phyloP scores from a whole-genome alignment of 768 basidiomycete genomes.

The Lactifluus echinatus region DNA sequence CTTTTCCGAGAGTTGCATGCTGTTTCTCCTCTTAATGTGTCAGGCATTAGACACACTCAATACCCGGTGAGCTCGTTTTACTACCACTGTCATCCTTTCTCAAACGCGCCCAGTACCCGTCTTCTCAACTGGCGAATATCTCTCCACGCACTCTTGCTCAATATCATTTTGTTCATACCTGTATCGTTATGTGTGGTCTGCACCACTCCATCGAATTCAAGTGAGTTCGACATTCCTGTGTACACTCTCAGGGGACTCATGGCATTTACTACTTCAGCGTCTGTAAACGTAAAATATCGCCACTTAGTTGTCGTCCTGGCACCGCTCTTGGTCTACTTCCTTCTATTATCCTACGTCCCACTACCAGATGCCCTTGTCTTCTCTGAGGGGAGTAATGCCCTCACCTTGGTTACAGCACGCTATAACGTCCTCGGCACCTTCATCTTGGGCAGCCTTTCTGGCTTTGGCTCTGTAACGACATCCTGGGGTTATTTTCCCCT shows the following conservation, averaged over 20 bases:
- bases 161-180: slow-evolving; percentile 61
- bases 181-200: slow-evolving; percentile 53
- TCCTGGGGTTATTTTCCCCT: slow-evolving; percentile 53
- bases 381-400: slow-evolving; percentile 31
- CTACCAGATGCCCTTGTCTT: slow-evolving; percentile 43
- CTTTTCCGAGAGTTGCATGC: slow-evolving; percentile 65
- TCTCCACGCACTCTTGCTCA: slow-evolving; percentile 47
- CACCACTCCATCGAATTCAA: slow-evolving; percentile 26
- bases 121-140: slow-evolving; percentile 63
- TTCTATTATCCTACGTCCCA: slow-evolving; percentile 57
- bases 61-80: slow-evolving; percentile 40
- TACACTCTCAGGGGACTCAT: background rate
- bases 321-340: slow-evolving; percentile 37
- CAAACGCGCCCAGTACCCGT: slow-evolving; percentile 39
- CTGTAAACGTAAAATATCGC: background rate
- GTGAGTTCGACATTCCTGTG: slow-evolving; percentile 15
- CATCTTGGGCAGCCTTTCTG: slow-evolving; percentile 72
- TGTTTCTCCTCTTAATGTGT: slow-evolving; percentile 66
- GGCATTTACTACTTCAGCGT: background rate
- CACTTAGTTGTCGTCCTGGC: slow-evolving; percentile 5
- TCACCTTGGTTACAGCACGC: slow-evolving; percentile 41
- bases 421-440: slow-evolving; percentile 70
- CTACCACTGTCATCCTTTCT: background rate
- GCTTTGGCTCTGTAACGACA: slow-evolving; percentile 65
- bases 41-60: slow-evolving; percentile 53